These are phyloP conservation scores for Zygnema cylindricum DNA, from an alignment of 139 green algal genomes.

Conservation along the genomic window DNA sequence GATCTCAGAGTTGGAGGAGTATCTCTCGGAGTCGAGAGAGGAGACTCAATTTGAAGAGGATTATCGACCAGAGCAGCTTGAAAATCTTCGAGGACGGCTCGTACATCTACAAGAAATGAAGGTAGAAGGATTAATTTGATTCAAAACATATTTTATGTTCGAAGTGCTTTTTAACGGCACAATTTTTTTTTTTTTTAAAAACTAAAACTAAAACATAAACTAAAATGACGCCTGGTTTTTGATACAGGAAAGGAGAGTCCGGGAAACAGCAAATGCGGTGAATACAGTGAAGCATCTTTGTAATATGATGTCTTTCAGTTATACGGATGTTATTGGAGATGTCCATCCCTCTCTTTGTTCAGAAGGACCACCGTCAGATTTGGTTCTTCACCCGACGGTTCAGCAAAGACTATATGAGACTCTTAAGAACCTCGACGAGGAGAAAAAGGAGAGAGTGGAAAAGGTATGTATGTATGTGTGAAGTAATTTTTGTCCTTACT, in stretches of 20 bases:
- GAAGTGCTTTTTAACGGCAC: too few species aligned
- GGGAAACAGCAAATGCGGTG: not conserved
- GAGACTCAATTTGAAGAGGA: not conserved
- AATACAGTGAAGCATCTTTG: not conserved
- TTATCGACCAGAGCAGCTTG: not conserved
- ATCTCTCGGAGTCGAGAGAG: not conserved
- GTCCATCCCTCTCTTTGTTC: not conserved
- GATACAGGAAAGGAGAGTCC: not conserved
- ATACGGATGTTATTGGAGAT: not conserved
- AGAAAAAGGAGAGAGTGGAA: not conserved
- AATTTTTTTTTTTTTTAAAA: too few species aligned
- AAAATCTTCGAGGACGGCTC: not conserved
- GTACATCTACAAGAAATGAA: not conserved
- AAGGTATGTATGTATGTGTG: too few species aligned
- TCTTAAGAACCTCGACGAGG: not conserved
- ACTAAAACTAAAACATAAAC: too few species aligned
- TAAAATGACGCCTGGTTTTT: too few species aligned
- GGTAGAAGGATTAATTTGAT: not conserved
- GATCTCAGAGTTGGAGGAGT: not conserved
- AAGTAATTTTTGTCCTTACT: too few species aligned
- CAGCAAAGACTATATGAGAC: not conserved
- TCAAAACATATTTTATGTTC: too few species aligned
- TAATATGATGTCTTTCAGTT: not conserved
- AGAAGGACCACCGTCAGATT: not conserved
- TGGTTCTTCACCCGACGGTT: not conserved